Conservation (phyloP, 2,329 filamentous ascomycete species). For the Pseudocercospora pini-densiflorae region DNA sequence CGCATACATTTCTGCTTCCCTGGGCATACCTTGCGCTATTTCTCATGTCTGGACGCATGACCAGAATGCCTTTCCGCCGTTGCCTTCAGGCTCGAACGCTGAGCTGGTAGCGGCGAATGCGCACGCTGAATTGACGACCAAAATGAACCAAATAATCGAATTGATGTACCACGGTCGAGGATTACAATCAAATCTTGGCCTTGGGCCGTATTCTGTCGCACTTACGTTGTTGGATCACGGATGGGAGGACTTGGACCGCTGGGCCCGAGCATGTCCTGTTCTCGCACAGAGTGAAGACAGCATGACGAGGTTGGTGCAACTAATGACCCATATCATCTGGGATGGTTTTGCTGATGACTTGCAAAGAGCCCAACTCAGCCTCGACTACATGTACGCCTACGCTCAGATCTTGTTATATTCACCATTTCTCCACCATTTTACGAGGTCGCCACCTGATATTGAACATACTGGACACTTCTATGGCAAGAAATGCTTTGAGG, state of each 20-base stretch:
- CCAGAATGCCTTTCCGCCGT: conserved; percentile 11
- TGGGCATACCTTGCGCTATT: conserved; percentile 21
- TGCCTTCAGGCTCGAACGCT: conserved; percentile 15
- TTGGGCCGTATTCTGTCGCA: conserved; percentile 9
- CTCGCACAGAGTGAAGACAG: conserved; percentile 18
- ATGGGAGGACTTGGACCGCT: conserved; percentile 21
- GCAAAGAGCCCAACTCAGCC: conserved; percentile 24
- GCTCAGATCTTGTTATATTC: conserved; percentile 25
- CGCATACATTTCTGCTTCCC: conserved; percentile 15
- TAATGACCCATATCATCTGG: background rate
- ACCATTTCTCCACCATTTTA: conserved; percentile 27
- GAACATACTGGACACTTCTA: conserved; percentile 9
- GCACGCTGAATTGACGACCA: conserved; percentile 22
- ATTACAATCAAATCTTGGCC: conserved; percentile 3
- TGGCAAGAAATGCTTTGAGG: conserved; percentile 18
- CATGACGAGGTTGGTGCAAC: conserved; percentile 22
- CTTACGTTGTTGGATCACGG: conserved; percentile 12
- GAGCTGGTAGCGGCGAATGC: conserved; percentile 20
- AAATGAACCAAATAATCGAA: conserved; percentile 16
- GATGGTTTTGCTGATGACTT: background rate
- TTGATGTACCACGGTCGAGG: conserved; percentile 6
- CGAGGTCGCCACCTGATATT: conserved; percentile 2
- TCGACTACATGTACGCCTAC: conserved; percentile 23
- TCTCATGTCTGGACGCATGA: background rate
- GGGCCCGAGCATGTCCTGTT: conserved; percentile 16